A percentile compares a stretch with the other conserved stretches of the same genome.
Evolutionary conservation across 495 filamentous ascomycete species (phyloP).

Genomic region (Amorphotheca resinae): DNA sequence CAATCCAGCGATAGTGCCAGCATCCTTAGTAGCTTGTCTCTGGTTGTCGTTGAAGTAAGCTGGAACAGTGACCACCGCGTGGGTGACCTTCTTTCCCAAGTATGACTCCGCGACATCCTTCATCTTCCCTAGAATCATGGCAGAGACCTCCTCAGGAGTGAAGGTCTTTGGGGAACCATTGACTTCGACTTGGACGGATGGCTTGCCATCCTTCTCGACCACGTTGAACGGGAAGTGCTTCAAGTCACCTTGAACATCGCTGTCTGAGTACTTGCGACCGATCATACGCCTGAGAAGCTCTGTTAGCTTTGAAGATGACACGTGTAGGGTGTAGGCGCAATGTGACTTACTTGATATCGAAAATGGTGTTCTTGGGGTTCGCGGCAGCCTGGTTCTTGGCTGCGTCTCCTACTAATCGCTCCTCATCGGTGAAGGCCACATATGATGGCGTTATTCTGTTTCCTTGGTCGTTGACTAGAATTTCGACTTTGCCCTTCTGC

Average conservation of each 20-base stretch:
- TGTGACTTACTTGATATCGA: conserved; percentile 75
- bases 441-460: conserved; percentile 98
- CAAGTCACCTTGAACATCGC: conserved; percentile 69
- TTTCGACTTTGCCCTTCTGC: conserved; percentile 97
- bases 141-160: conserved; percentile 78
- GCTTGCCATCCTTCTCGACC: conserved; percentile 69
- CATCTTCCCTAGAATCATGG: conserved; percentile 89
- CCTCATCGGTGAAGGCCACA: conserved; percentile 97
- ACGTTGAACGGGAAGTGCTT: conserved; percentile 93
- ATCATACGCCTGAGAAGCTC: conserved; percentile 56
- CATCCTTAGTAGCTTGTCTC: conserved; percentile 96
- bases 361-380: conserved; percentile 82
- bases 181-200: conserved; percentile 65
- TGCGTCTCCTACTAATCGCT: conserved; percentile 93
- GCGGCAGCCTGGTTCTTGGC: conserved; percentile 98
- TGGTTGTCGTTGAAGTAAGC: conserved; percentile 99
- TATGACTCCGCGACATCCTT: conserved; percentile 93
- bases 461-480: conserved; percentile 94
- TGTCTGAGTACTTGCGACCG: conserved; percentile 78
- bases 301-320: conserved; percentile 13
- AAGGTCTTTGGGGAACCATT: conserved; percentile 61
- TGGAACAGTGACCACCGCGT: conserved; percentile 94
- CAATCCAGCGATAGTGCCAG: conserved; percentile 84
- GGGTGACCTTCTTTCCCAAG: conserved; percentile 87
- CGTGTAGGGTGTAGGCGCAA: not conserved